Base-by-base conservation (phyloP, 2,329 filamentous ascomycete species). In the Fusarium humuli region DNA sequence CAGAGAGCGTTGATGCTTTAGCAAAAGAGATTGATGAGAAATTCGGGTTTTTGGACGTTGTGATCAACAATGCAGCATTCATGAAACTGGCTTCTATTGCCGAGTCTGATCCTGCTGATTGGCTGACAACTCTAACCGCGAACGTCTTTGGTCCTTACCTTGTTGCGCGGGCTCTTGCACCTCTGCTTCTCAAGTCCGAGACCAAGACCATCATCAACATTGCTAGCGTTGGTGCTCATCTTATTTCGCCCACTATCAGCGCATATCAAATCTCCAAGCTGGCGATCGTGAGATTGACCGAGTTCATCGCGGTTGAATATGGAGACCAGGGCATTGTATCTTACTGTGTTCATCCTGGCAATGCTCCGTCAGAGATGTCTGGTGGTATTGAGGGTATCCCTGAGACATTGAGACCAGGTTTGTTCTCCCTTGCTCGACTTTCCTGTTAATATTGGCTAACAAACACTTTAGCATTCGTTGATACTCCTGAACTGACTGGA, bases 261-360 rank as follows among this genome's bases (percentile, higher is more conserved):
- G 55, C 61, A 1, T 72, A 72, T 20, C 55, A 71, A 4, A 67
- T 66, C 6, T 65, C 69, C 0, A 71, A 71, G n/a, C n/a, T 72
- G 4, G 69, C 69, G 0, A 32, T 72, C 16, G 25, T 60, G 20
- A 60, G 69, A 40, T n/a, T 71, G 11, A 60, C 69, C 3, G 69
- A 70, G 14, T 71, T 71, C 5, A 53, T 67, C 14, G 50, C 54
- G 3, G 23, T 41, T 4, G 69, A 71, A 23, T 69, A 72, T 18
- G 45, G 42, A 5, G 45, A 62, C 2, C n/a, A 65, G 6, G 52
- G 30, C 0, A 34, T 70, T 1, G 12, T 68, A 0, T 49, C 66
- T 0, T 70, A 61, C 40, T 60, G 32, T 5, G 41, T 71, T 1
- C 67, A 70, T 32, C 69, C 68, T 7, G 57, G 69, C 1, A 71